Percentiles rank a stretch among this genome's conserved stretches.
These are phyloP conservation scores for Aquilaria yunnanensis DNA, from an alignment of 345 rosid species.

Conservation along the genomic window DNA sequence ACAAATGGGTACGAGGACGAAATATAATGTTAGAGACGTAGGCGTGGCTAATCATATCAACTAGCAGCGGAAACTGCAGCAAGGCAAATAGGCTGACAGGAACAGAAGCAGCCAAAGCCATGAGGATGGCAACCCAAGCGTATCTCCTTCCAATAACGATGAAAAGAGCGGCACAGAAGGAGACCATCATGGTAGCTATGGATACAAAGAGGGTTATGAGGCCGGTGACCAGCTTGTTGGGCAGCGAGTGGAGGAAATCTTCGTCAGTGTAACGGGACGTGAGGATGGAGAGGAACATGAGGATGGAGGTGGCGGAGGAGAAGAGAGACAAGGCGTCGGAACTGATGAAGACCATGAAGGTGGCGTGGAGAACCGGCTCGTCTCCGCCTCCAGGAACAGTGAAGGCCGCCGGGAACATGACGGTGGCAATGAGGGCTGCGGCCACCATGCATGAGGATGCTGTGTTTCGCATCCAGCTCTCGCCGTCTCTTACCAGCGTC, in stretches of 20 bases:
- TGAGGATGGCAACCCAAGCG: slow-evolving; percentile 16
- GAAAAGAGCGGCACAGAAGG: slow-evolving; percentile 26
- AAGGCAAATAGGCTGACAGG: slow-evolving; percentile 17
- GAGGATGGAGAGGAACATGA: slow-evolving; percentile 34
- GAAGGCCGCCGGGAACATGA: slow-evolving; percentile 38
- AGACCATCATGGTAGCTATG: slow-evolving; percentile 34
- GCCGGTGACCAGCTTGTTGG: slow-evolving; percentile 27
- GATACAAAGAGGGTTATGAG: slow-evolving; percentile 27
- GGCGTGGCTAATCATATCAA: slow-evolving; percentile 15
- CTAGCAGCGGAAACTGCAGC: slow-evolving; percentile 26
- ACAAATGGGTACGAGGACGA: too few species aligned
- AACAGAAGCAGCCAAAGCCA: slow-evolving; percentile 9
- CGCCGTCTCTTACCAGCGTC: slow-evolving; percentile 20
- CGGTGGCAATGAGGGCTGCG: slow-evolving; percentile 36
- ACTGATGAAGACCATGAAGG: slow-evolving; percentile 19
- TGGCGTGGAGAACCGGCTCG: slow-evolving; percentile 20
- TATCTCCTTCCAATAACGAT: slow-evolving; percentile 16
- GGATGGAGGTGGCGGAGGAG: slow-evolving; percentile 29
- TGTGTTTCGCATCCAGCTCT: slow-evolving; percentile 41
- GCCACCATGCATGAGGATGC: slow-evolving; percentile 38
- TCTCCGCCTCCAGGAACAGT: slow-evolving; percentile 37
- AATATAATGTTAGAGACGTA: too few species aligned
- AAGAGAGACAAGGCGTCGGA: slow-evolving; percentile 25
- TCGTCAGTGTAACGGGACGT: slow-evolving; percentile 36
- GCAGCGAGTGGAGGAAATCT: slow-evolving; percentile 33